phyloP scores from a whole-genome alignment of 306 rosid genomes.

The Begonia peltatifolia region DNA sequence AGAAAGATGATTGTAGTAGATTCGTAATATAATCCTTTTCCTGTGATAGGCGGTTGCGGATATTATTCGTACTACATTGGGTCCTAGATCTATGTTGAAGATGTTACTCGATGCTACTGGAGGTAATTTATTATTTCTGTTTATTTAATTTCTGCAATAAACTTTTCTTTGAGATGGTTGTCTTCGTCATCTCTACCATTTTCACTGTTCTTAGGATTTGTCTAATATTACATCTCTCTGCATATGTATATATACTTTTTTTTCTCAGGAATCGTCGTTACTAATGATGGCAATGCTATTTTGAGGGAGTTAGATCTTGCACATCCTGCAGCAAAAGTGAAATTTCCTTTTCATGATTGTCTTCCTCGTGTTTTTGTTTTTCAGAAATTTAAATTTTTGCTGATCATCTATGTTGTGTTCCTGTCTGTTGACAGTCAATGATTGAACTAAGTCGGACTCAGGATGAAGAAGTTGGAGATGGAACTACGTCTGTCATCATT shows the following conservation, averaged over 20 bases:
- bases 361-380: neutral
- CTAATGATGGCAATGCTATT: slow-evolving; percentile 97
- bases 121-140: slow-evolving; percentile 24
- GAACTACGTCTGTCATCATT: slow-evolving; percentile 91
- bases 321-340: slow-evolving; percentile 96
- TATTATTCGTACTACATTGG: slow-evolving; percentile 83
- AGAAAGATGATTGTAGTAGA: no score
- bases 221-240: neutral
- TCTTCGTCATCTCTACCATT: no score
- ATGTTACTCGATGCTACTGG: slow-evolving; percentile 79
- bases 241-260: neutral
- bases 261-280: slow-evolving; percentile 78
- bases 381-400: neutral
- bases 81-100: slow-evolving; percentile 93
- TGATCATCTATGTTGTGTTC: slow-evolving; percentile 5
- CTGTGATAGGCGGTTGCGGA: slow-evolving; percentile 76
- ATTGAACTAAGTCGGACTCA: slow-evolving; percentile 93
- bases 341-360: slow-evolving; percentile 13
- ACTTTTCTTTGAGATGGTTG: no score
- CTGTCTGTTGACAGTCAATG: slow-evolving; percentile 56
- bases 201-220: no score
- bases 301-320: slow-evolving; percentile 88
- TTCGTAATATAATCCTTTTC: neutral
- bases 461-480: slow-evolving; percentile 98
- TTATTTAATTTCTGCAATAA: no score